phyloP scores from a whole-genome alignment of 1,139 yeast genomes.

The Sugiyamaella grinbergsii region DNA sequence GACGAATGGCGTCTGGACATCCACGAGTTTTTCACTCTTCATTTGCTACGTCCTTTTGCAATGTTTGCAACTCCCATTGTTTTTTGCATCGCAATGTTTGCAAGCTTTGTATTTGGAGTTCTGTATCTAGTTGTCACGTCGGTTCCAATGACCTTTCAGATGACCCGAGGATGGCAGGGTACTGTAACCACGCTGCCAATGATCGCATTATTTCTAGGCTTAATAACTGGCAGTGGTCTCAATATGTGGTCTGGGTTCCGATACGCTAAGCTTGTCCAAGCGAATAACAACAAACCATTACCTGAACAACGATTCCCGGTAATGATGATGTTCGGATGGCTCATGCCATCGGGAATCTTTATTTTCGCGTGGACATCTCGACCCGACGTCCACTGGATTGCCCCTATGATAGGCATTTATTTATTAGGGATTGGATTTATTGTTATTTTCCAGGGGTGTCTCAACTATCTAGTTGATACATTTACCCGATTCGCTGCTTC shows the following conservation, averaged over 20 bases:
- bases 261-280: slow-evolving; percentile 42
- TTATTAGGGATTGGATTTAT: slow-evolving; percentile 67
- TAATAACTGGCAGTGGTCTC: slow-evolving; percentile 53
- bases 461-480: slow-evolving; percentile 65
- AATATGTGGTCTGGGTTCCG: slow-evolving; percentile 44
- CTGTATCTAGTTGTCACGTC: slow-evolving; percentile 48
- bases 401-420: slow-evolving; percentile 64
- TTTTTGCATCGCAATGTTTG: slow-evolving; percentile 47
- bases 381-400: slow-evolving; percentile 68
- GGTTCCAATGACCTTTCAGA: slow-evolving; percentile 42
- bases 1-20: slow-evolving; percentile 48
- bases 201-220: slow-evolving; percentile 58
- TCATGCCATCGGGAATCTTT: slow-evolving; percentile 68
- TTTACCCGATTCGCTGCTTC: slow-evolving; percentile 69
- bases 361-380: slow-evolving; percentile 75
- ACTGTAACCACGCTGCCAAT: slow-evolving; percentile 58
- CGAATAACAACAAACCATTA: slow-evolving; percentile 46
- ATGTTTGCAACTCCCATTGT: slow-evolving; percentile 52
- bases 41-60: slow-evolving; percentile 48
- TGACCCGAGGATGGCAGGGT: slow-evolving; percentile 44
- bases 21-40: slow-evolving; percentile 45
- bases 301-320: slow-evolving; percentile 67
- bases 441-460: slow-evolving; percentile 56
- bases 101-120: slow-evolving; percentile 51
- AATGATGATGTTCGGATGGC: slow-evolving; percentile 49